phyloP scores from a whole-genome alignment of 2,329 filamentous ascomycete genomes.

The Colletotrichum gloeosporioides region DNA sequence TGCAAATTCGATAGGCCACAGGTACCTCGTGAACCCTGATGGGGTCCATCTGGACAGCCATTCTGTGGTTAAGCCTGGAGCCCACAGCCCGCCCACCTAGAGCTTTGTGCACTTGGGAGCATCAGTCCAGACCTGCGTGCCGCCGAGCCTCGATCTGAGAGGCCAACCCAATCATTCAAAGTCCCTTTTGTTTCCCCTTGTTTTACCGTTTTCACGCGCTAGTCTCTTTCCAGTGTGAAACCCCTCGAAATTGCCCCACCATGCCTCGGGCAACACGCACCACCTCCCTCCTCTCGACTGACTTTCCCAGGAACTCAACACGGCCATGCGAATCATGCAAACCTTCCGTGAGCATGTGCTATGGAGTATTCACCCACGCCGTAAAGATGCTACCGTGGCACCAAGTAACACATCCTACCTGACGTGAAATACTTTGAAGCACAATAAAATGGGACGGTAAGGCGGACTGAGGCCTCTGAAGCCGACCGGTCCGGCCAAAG shows the following conservation, averaged over 20 bases:
- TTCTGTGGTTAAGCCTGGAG: neutral
- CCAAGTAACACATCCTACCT: neutral
- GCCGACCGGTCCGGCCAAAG: neutral
- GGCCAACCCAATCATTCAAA: neutral
- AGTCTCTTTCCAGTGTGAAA: slow-evolving; percentile 15
- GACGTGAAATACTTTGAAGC: neutral
- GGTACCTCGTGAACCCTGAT: slow-evolving; percentile 2
- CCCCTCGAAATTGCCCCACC: slow-evolving; percentile 22
- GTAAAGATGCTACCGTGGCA: neutral
- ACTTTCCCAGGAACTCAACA: neutral
- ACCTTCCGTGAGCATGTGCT: neutral
- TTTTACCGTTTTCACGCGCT: slow-evolving; percentile 19
- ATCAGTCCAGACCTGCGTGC: slow-evolving; percentile 1
- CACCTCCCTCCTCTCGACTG: neutral
- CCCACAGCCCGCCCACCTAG: neutral
- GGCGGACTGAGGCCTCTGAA: neutral
- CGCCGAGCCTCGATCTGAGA: slow-evolving; percentile 15
- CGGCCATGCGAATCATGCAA: slow-evolving; percentile 2
- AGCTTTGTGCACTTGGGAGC: neutral
- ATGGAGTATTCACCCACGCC: neutral
- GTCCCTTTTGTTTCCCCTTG: slow-evolving; percentile 12
- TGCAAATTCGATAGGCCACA: neutral
- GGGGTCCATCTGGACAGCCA: neutral
- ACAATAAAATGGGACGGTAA: neutral
- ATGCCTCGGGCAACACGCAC: neutral